Base-by-base conservation (phyloP, 139 green algal species). In the Chlorella vulgaris region DNA sequence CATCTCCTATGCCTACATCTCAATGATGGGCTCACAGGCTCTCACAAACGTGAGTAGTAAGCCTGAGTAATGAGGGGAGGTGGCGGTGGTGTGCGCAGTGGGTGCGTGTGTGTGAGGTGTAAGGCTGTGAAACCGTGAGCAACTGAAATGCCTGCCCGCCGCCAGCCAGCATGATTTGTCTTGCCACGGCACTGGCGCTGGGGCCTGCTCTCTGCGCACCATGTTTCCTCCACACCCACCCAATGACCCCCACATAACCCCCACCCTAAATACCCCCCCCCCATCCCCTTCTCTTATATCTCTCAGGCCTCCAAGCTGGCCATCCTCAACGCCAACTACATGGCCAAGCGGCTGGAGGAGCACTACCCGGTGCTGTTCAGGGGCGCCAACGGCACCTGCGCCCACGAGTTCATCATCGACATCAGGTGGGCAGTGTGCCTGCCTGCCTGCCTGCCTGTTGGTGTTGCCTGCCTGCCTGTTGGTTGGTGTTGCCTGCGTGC, bases 391-490 rank as follows among this genome's bases (percentile, higher is more conserved):
- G 97, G 97, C 82, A 99, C 97, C 4, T 98, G 93, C 88, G 97
- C 97, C 6, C 97, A 99, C 86, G 97, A 99, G 93, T 99, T 99
- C 91, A 99, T 99, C 87, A 78, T 99, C 35, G 97, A 99, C 89
- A 86, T 96, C 75, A 85, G 93, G 78, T 83, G 65, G 38, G 77
- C 3, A 31, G 19, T n/a, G 29, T 26, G 42, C 6, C 2, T 28
- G 38, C 36, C 10, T 29, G 13, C 55, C 47, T 39, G 21, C 47
- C 3, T 78, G 70, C 29, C 19, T 24, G 18, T 2, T 40, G n/a
- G 7, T 74, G 40, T 63, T 61, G 28, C 15, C 31, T 51, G 5
- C n/a, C n/a, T n/a, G n/a, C n/a, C 40, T 42, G 79, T 70, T 15
- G 15, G 55, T 58, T 58, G 1, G 47, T 58, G 10, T 58, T 58